Base-by-base conservation (phyloP, 495 filamentous ascomycete genomes). In the Trichoderma parareesei region DNA sequence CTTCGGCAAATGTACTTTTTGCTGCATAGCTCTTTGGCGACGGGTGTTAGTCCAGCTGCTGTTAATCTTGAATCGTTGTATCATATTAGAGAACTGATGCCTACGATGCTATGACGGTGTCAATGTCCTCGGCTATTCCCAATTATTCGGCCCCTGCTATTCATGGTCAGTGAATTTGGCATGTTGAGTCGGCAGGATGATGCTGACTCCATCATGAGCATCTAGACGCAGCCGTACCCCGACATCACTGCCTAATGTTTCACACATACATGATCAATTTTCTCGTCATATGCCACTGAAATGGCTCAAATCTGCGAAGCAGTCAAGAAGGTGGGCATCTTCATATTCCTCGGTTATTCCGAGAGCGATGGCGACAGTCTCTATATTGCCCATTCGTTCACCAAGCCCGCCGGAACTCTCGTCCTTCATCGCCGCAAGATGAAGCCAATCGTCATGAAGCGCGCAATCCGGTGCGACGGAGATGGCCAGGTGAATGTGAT, bases 361-460 rank as follows among this genome's bases (percentile, higher is more conserved):
- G 84, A 88, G 65, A 70, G 73, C 35, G 72, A 71, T 33, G 69
- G 75, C 11, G 68, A 74, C 44, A 79, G 78, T 5, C 63, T 87
- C 1, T 87, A 86, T 69, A 86, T 86, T 65, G 71, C 83, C 0
- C 85, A 88, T 68, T 75, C 74, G 1, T 75, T 82, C 60, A 84
- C 86, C 65, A 72, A 67, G 3, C 40, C 72, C 0, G 72, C 77
- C 9, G 84, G 85, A 2, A 70, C 77, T 33, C 76, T 87, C 65
- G 65, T 77, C 4, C 74, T 77, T 62, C 69, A 71, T 20, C 76
- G 84, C 3, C 70, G 80, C 9, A 87, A 87, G 72, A 77, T 86
- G 43, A 87, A 88, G 71, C 75, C 84, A 0, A 87, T 84, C 20
- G 84, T 85, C 64, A 75, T 86, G 75, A 85, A 88, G 70, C 78